Evolutionary conservation across 2,329 filamentous ascomycete species (phyloP), one percentile per base, ranked within the genome.

Genomic region (Leptographium flavum): DNA sequence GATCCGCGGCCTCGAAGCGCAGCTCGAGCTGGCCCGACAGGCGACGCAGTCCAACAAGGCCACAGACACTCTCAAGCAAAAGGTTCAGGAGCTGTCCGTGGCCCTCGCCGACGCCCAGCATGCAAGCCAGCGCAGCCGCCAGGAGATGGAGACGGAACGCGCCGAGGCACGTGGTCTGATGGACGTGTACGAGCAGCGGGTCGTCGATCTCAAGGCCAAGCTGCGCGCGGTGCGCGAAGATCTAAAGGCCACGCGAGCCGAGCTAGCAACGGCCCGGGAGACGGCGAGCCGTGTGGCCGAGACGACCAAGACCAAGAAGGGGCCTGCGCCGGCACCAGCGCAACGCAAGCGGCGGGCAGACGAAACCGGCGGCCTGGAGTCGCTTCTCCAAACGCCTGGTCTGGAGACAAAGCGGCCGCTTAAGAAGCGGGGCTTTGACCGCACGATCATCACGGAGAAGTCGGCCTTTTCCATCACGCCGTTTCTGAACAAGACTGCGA

Each of bases 401-500:
- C 36, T 57, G 36, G 58, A 67, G 19, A 49, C 64, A 47, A 57
- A 62, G 43, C 65, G 65, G 36, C 58, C 59, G 30, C 54, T 63
- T 48, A 83, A 80, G 60, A 80, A 78, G 58, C 66, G 70, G 45
- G 71, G 67, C 40, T 60, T 67, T 25, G 73, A 78, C 19, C 72
- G 75, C 32, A 71, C 74, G 1, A 64, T 77, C 45, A 67, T 83
- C 5, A 87, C 84, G 27, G 86, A 94, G 57, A 95, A 94, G 61
- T 95, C 88, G 0, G 80, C 74, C 3, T 95, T 96, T 61, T 94
- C 87, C 4, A 87, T 95, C 51, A 96, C 90, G 0, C 90, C 90
- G 0, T 95, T 94, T 67, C 69, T 96, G 49, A 94, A 88, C 60
- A 78, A 72, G 60, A 68, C 60, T 5, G 58, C 71, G 49, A 80